Conservation (phyloP, 352 stramenopile genomes). For the Phytophthora quininea region DNA sequence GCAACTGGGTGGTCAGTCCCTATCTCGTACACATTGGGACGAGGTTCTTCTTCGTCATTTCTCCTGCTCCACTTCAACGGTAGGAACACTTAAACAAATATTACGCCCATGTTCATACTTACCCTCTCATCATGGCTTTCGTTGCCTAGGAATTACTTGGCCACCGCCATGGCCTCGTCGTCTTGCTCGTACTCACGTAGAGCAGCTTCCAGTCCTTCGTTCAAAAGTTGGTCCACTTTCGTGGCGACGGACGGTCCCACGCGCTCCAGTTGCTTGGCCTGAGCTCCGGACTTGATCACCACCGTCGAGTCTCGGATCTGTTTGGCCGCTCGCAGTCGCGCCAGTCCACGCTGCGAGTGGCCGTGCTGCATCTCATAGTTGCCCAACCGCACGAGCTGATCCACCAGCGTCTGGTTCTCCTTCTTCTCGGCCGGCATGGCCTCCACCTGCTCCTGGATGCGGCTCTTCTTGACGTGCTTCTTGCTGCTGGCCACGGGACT, state of each 20-base stretch:
- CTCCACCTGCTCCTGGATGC: conserved; percentile 50
- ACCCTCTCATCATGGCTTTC: conserved; percentile 1
- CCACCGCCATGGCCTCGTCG: conserved; percentile 17
- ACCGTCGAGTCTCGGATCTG: conserved; percentile 46
- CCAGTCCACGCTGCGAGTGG: conserved; percentile 54
- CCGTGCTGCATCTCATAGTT: conserved; percentile 60
- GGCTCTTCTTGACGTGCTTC: conserved; percentile 40
- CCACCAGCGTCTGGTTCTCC: conserved; percentile 70
- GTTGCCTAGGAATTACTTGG: conserved; percentile 12
- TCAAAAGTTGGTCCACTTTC: conserved; percentile 68
- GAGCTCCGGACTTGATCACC: conserved; percentile 62
- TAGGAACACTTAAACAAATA: not conserved
- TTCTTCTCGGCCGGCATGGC: conserved; percentile 32
- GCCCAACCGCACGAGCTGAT: conserved; percentile 61
- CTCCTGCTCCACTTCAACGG: not conserved
- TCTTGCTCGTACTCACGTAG: conserved; percentile 59
- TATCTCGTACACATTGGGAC: conserved; percentile 11
- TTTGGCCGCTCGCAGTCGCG: conserved; percentile 67
- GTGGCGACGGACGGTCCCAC: conserved; percentile 52
- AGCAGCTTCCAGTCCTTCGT: conserved; percentile 48
- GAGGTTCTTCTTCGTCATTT: conserved; percentile 14
- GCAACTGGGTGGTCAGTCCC: not conserved
- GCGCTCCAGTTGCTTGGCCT: conserved; percentile 55
- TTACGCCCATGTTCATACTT: not conserved
- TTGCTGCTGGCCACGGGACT: conserved; percentile 36